These are phyloP conservation scores for Rubroboletus satanas DNA, from an alignment of 768 basidiomycete genomes.

Conservation along the genomic window DNA sequence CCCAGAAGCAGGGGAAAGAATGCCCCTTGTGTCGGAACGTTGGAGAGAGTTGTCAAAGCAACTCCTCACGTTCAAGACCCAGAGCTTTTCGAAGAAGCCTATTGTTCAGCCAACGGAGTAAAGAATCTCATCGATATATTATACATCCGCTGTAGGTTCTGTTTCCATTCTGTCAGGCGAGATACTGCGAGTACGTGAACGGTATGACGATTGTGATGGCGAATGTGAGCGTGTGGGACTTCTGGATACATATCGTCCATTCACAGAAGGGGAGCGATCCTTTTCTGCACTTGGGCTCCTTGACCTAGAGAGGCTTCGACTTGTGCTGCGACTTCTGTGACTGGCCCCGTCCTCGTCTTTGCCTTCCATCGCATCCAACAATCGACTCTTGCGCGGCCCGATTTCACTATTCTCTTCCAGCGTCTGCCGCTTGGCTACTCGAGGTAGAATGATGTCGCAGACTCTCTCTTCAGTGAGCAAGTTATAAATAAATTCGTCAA, in stretches of 20 bases:
- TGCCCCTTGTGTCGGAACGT: conserved; percentile 66
- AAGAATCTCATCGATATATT: conserved; percentile 7
- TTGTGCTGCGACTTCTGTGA: conserved; percentile 37
- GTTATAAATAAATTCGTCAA: conserved; percentile 89
- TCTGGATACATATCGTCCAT: conserved; percentile 60
- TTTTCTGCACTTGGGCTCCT: conserved; percentile 23
- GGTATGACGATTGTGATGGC: conserved; percentile 37
- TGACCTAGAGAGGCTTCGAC: conserved; percentile 22
- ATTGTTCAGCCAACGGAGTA: conserved; percentile 20
- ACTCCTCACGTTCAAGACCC: conserved; percentile 48
- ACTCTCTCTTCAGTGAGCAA: conserved; percentile 87
- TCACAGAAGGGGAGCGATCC: conserved; percentile 39
- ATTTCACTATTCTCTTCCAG: conserved; percentile 93
- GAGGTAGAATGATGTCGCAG: conserved; percentile 94
- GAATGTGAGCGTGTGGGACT: conserved; percentile 53
- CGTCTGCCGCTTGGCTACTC: conserved; percentile 77
- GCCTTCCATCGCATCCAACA: conserved; percentile 87
- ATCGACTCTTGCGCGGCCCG: conserved; percentile 75
- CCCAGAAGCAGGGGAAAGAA: conserved; percentile 48
- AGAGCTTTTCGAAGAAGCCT: conserved; percentile 30
- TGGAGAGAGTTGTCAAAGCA: conserved; percentile 65
- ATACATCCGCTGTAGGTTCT: conserved; percentile 19
- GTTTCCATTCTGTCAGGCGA: conserved; percentile 54
- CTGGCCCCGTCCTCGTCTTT: conserved; percentile 50
- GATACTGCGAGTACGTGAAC: conserved; percentile 57